phyloP scores from a whole-genome alignment of 1,284 basidiomycete species.

The Xanthoconium separans region DNA sequence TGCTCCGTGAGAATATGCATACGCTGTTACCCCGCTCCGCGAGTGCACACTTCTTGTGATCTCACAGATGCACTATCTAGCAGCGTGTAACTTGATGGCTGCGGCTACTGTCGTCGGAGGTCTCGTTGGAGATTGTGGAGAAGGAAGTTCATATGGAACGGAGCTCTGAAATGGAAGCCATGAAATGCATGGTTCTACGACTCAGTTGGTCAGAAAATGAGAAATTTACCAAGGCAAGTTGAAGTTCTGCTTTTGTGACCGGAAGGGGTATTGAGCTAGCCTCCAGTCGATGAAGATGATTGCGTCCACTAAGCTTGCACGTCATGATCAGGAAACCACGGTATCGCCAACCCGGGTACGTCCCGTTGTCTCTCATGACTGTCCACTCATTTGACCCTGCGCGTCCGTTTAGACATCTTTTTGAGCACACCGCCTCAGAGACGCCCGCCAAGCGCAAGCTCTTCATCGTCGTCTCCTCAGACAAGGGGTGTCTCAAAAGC shows the following conservation, averaged over 20 bases:
- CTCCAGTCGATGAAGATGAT: slow-evolving; percentile 99
- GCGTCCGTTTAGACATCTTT: slow-evolving; percentile 67
- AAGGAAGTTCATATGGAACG: too few species aligned
- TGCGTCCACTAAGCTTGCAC: slow-evolving; percentile 92
- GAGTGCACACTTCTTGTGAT: too few species aligned
- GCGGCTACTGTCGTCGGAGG: too few species aligned
- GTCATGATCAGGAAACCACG: slow-evolving; percentile 96
- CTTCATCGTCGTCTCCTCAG: slow-evolving; percentile 92
- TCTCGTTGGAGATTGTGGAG: too few species aligned
- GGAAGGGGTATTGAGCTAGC: slow-evolving; percentile 3
- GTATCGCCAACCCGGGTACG: slow-evolving; percentile 89
- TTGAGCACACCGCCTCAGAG: slow-evolving; percentile 68
- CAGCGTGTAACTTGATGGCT: too few species aligned
- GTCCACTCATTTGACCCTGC: slow-evolving; percentile 3
- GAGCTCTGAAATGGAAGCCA: too few species aligned
- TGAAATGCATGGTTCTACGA: too few species aligned
- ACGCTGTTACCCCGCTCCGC: too few species aligned
- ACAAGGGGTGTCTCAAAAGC: slow-evolving; percentile 97
- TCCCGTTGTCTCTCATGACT: slow-evolving; percentile 18
- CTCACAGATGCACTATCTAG: too few species aligned
- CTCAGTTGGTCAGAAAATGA: slow-evolving; percentile 97
- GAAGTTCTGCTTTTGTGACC: slow-evolving; percentile 31
- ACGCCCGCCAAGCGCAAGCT: slow-evolving; percentile 72
- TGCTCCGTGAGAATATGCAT: too few species aligned
- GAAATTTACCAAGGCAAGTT: slow-evolving; percentile 99